Evolutionary conservation across 305 asterid species (phyloP).

Genomic region (Fraxinus baroniana): DNA sequence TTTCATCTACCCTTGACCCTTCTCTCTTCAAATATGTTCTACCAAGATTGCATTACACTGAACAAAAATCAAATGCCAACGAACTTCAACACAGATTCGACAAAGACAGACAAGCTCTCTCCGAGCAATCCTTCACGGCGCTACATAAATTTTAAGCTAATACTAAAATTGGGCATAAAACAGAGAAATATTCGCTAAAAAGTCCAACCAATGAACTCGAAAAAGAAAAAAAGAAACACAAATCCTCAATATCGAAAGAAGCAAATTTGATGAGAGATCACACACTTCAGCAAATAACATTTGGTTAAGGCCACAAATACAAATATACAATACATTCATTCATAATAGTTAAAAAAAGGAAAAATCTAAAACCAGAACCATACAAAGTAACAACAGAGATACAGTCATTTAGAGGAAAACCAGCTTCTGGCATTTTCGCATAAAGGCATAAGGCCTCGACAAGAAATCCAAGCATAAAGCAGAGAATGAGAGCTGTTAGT

Average conservation of each 20-base stretch:
- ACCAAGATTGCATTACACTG: neutral
- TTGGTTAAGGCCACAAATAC: neutral
- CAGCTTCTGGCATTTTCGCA: neutral
- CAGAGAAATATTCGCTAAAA: neutral
- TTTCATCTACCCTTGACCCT: neutral
- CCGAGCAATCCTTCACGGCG: neutral
- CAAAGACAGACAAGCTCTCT: neutral
- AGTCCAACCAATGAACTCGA: neutral
- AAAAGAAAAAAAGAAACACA: neutral
- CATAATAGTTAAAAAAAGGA: neutral
- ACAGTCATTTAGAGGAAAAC: neutral
- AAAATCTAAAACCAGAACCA: neutral
- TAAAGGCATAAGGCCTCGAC: neutral
- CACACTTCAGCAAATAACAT: neutral
- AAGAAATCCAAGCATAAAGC: neutral
- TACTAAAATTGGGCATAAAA: neutral
- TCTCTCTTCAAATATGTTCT: neutral
- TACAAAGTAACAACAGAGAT: neutral
- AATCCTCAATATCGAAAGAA: neutral
- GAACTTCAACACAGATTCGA: neutral
- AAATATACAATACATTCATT: neutral
- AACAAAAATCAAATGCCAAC: neutral
- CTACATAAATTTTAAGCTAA: neutral
- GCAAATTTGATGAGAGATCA: neutral
- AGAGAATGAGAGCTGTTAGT: neutral